Evolutionary conservation across 768 basidiomycete genomes (phyloP).

Genomic region (Saitozyma sp.): DNA sequence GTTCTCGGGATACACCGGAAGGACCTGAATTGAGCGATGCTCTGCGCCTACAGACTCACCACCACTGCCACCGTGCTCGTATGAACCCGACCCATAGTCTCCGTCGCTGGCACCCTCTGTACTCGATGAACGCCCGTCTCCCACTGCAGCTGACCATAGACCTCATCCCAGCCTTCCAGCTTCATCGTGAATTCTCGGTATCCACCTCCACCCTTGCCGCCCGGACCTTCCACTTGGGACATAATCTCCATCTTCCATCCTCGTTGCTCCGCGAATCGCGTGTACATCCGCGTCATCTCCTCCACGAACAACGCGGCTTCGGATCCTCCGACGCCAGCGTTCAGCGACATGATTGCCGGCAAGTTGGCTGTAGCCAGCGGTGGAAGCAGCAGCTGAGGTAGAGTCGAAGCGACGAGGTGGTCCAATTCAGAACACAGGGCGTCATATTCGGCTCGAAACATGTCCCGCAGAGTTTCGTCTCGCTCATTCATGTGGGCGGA

Average conservation of each 20-base stretch:
- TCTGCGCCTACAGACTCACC: constrained; percentile 57
- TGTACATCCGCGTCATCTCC: constrained; percentile 80
- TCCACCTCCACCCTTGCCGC: constrained; percentile 32
- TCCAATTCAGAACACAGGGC: constrained; percentile 55
- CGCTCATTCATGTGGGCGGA: constrained; percentile 1
- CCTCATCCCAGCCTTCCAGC: constrained; percentile 62
- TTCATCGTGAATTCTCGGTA: constrained; percentile 52
- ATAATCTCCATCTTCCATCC: constrained; percentile 62
- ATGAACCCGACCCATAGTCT: constrained; percentile 81
- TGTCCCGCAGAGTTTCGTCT: constrained; percentile 63
- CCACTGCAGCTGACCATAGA: constrained; percentile 61
- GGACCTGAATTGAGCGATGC: constrained; percentile 60
- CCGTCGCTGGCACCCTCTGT: constrained; percentile 88
- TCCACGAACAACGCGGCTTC: constrained; percentile 80
- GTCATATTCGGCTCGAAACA: constrained; percentile 69
- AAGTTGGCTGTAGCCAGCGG: constrained; percentile 65
- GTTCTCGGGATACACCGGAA: constrained; percentile 67
- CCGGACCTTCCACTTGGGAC: constrained; percentile 31
- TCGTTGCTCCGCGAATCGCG: constrained; percentile 61
- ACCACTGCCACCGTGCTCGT: constrained; percentile 87
- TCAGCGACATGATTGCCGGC: constrained; percentile 83
- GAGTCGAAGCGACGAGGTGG: constrained; percentile 41
- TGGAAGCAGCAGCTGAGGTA: constrained; percentile 74
- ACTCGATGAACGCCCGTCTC: constrained; percentile 97
- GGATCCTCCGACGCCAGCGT: constrained; percentile 87